These are phyloP conservation scores for Hericium erinaceus DNA, from an alignment of 768 basidiomycete species.

Conservation along the genomic window DNA sequence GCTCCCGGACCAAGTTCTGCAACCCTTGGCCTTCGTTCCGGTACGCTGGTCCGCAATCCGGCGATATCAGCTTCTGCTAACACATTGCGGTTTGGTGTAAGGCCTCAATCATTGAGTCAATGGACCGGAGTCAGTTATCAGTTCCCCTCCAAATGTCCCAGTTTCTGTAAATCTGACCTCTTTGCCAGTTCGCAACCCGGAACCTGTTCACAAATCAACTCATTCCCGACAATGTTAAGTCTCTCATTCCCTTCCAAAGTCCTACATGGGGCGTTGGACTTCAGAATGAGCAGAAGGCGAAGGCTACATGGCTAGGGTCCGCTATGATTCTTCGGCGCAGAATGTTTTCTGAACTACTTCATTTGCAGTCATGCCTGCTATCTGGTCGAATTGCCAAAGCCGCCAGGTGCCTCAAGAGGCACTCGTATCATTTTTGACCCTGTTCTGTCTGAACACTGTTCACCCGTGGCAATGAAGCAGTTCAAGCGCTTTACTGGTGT, in stretches of 20 bases:
- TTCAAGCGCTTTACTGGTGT: conserved; percentile 26
- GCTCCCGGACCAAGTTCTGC: conserved; percentile 5
- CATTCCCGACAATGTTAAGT: conserved; percentile 8
- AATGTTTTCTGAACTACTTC: too few relatives aligned
- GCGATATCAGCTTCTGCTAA: not conserved
- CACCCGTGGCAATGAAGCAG: conserved; percentile 22
- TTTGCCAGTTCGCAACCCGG: too few relatives aligned
- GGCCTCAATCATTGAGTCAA: conserved; percentile 7
- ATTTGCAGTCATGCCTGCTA: conserved; percentile 28
- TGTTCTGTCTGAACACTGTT: conserved; percentile 27
- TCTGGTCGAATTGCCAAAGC: conserved; percentile 28
- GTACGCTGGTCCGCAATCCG: not conserved
- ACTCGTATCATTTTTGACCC: conserved; percentile 32
- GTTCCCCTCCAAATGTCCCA: not conserved
- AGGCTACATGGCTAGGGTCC: conserved; percentile 13
- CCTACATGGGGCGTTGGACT: conserved; percentile 5
- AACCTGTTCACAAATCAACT: not conserved
- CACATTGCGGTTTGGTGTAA: not conserved
- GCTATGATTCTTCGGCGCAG: not conserved
- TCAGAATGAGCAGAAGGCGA: conserved; percentile 6
- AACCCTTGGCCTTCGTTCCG: conserved; percentile 15
- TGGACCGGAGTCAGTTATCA: conserved; percentile 8
- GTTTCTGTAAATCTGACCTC: too few relatives aligned
- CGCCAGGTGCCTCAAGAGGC: conserved; percentile 25
- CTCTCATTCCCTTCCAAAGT: conserved; percentile 8